phyloP scores from a whole-genome alignment of 148 eudicot genomes.

The Nepenthes gracilis region DNA sequence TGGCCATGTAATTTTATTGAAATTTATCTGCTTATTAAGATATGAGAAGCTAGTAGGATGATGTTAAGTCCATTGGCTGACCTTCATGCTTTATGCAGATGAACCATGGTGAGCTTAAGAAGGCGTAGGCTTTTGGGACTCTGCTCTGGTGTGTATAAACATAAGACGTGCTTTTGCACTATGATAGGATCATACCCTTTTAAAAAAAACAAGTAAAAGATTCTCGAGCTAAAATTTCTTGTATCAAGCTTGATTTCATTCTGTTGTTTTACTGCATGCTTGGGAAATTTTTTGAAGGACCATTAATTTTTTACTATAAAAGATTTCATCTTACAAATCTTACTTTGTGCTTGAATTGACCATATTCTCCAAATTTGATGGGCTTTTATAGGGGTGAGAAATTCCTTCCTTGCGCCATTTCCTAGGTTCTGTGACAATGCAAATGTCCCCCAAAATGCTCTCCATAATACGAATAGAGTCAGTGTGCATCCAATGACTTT shows the following conservation, averaged over 20 bases:
- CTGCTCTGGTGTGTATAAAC: conserved; percentile 16
- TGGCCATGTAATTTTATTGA: too few species aligned
- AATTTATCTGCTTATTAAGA: too few species aligned
- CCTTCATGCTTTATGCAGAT: neutral
- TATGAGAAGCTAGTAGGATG: too few species aligned
- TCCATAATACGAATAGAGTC: conserved; percentile 23
- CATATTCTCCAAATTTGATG: neutral
- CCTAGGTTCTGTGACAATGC: conserved; percentile 24
- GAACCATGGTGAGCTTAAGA: conserved; percentile 41
- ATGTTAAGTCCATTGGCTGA: too few species aligned
- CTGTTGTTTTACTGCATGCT: too few species aligned
- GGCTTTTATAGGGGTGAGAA: conserved; percentile 29
- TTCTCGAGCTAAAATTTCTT: too few species aligned
- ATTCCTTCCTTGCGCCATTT: conserved; percentile 28
- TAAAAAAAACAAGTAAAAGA: neutral
- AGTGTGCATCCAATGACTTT: conserved; percentile 43
- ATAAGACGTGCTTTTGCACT: neutral
- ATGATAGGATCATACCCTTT: neutral
- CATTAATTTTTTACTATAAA: too few species aligned
- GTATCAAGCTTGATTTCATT: too few species aligned
- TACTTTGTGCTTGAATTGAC: neutral
- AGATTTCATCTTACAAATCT: neutral
- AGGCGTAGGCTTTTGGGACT: conserved; percentile 34
- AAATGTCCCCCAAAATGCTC: conserved; percentile 19
- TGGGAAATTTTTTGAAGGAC: too few species aligned